Base-by-base conservation (phyloP, 192 early-diverging fungal genomes). In the Phycomyces blakesleeanus region DNA sequence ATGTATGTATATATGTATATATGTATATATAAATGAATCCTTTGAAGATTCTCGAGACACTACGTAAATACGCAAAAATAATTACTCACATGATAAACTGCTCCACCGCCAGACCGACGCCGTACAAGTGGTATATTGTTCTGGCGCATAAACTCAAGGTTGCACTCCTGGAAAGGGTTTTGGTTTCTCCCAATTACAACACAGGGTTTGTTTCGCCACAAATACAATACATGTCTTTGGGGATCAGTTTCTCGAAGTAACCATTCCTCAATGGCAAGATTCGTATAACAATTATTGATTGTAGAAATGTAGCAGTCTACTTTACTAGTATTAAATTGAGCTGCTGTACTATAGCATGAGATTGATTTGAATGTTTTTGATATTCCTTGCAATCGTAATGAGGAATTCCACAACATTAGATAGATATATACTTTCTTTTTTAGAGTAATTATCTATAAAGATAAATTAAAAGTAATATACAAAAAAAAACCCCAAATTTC, bases 131-230 rank as follows among this genome's bases (percentile, higher is more conserved):
- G 89, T 14, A 97, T 85, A 18, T 79, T 74, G 25, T 87, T 69
- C 27, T 78, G 55, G 16, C 67, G 69, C 85, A 97, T 77, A 57
- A 87, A 72, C 47, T 66, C 69, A 64, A 96, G 66, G 68, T 96
- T 88, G 76, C 92, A 93, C 69, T 99, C 96, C 69, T 93, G 93
- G 87, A 90, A 99, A 15, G 96, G 94, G 61, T 99, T 99, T 86
- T 98, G 97, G 72, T 99, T 99, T 53, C 94, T 81, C 5, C 97
- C 97, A 71, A 99, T 85, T 37, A 99, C 91, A 2, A 98, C 90
- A 57, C 91, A 91, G 42, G 83, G 78, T 14, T 71, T 73, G 76
- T 98, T 99, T 51, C 94, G 87, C 83, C 90, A 99, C 27, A 99
- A 84, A 57, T 88, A 93, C 8, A 98, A 77, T 37, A 93, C 78